Percentiles rank a stretch among this genome's conserved stretches.
Evolutionary conservation across 169 alveolate genomes (phyloP).

Genomic region (Eimeria zaria): DNA sequence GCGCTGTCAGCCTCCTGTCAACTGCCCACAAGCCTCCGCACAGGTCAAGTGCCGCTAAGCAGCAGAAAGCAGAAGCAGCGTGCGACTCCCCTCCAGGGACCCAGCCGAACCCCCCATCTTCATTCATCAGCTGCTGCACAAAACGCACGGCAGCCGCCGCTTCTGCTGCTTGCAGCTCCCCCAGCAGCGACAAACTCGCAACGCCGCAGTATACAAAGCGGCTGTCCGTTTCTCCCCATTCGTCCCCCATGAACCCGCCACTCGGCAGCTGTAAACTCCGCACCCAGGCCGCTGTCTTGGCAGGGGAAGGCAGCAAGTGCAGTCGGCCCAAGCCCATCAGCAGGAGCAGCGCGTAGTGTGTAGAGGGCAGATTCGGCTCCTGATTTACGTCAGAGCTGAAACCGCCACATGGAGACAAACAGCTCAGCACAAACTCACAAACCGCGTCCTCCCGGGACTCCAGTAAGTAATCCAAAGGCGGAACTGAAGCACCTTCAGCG

Average conservation of each 20-base stretch:
- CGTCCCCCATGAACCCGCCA: constrained; percentile 96
- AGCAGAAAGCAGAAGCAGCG: constrained; percentile 97
- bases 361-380: constrained; percentile 71
- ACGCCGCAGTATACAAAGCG: constrained; percentile 95
- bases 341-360: constrained; percentile 93
- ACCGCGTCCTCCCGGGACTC: constrained; percentile 50
- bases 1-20: constrained; percentile 37
- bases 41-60: constrained; percentile 90
- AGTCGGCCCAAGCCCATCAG: constrained; percentile 89
- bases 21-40: constrained; percentile 69
- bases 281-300: constrained; percentile 92
- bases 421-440: constrained; percentile 38
- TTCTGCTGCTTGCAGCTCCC: constrained; percentile 89
- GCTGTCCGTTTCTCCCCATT: constrained; percentile 95
- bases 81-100: constrained; percentile 97
- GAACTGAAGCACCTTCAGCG: background rate
- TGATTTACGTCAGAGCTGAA: constrained; percentile 63
- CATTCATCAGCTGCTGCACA: constrained; percentile 93
- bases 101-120: constrained; percentile 97
- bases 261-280: constrained; percentile 91
- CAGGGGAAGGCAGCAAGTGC: constrained; percentile 88
- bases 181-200: constrained; percentile 90
- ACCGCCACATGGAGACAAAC: constrained; percentile 51
- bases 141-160: constrained; percentile 91
- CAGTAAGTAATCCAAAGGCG: background rate